Percentiles rank a stretch among this genome's conserved stretches.
Conservation (phyloP, 2,329 filamentous ascomycete genomes). For the Amesomyces nigricolor region DNA sequence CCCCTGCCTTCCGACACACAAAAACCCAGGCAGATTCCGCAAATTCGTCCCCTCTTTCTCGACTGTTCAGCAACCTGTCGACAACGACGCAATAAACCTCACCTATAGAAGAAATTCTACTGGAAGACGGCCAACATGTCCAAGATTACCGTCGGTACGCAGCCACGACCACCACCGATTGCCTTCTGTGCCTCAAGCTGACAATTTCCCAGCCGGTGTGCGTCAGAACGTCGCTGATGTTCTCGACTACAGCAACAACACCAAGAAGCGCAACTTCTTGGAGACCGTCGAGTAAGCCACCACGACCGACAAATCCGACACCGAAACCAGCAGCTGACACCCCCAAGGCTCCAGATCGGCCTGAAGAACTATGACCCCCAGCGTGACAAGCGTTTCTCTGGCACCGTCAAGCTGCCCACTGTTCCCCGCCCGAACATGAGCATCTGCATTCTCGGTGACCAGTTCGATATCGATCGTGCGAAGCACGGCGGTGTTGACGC, state of each 20-base stretch:
- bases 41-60: conserved; percentile 19
- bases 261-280: conserved; percentile 98
- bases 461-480: conserved; percentile 99
- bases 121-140: conserved; percentile 88
- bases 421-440: conserved; percentile 87
- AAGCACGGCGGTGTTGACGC: conserved; percentile 98
- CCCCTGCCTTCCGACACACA: conserved; percentile 16
- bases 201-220: conserved; percentile 67
- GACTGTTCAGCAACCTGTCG: conserved; percentile 19
- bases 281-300: conserved; percentile 61
- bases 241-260: conserved; percentile 84
- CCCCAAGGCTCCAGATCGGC: conserved; percentile 58
- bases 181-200: conserved; percentile 17
- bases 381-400: conserved; percentile 99
- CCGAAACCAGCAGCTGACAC: conserved; percentile 7
- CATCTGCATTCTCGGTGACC: conserved; percentile 71
- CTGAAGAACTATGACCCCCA: conserved; percentile 99
- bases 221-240: conserved; percentile 89
- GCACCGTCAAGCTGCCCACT: conserved; percentile 91
- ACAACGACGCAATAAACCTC: conserved; percentile 46
- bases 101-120: conserved; percentile 73
- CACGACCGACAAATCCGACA: background rate
- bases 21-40: conserved; percentile 11
- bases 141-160: conserved; percentile 72
- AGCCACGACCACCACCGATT: conserved; percentile 3